Conservation (phyloP, 1,139 yeast species). For the Yamadazyma triangularis region DNA sequence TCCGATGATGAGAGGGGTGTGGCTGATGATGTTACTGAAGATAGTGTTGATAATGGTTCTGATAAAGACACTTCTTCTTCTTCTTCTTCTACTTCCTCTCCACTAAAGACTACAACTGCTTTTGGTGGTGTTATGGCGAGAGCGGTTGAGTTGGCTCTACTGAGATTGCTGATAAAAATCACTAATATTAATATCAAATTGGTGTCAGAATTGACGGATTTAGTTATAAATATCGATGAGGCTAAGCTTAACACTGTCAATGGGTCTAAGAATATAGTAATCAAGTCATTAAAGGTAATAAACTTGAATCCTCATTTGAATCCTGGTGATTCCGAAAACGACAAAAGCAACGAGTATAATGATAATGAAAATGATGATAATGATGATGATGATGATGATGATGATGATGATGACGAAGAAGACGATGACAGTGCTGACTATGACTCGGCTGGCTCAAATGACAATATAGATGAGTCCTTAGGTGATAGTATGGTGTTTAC, state of each 20-base stretch:
- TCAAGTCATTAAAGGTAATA: slow-evolving; percentile 34
- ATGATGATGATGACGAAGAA: slow-evolving; percentile 8
- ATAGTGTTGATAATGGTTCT: slow-evolving; percentile 12
- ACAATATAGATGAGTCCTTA: slow-evolving; percentile 39
- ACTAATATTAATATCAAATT: slow-evolving; percentile 42
- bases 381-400: slow-evolving; percentile 9
- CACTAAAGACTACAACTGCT: slow-evolving; percentile 24
- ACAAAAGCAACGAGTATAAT: slow-evolving; percentile 1
- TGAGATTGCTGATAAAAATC: slow-evolving; percentile 52
- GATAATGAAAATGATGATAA: slow-evolving; percentile 11
- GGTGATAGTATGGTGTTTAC: slow-evolving; percentile 64
- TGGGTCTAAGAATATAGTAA: slow-evolving; percentile 41
- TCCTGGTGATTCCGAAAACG: slow-evolving; percentile 22
- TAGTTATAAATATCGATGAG: slow-evolving; percentile 40
- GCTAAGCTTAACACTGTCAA: slow-evolving; percentile 39
- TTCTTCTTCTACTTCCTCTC: slow-evolving; percentile 8
- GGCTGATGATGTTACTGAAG: slow-evolving; percentile 12
- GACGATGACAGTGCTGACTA: slow-evolving; percentile 15
- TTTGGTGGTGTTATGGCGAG: slow-evolving; percentile 54
- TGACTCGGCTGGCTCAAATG: slow-evolving; percentile 21
- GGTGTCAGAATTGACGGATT: slow-evolving; percentile 45
- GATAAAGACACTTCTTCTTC: slow-evolving; percentile 7
- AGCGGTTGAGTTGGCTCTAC: slow-evolving; percentile 67
- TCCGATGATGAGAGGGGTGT: too few relatives aligned
- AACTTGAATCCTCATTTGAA: slow-evolving; percentile 36